Evolutionary conservation across 345 rosid species (phyloP).

Genomic region (Salix udensis): DNA sequence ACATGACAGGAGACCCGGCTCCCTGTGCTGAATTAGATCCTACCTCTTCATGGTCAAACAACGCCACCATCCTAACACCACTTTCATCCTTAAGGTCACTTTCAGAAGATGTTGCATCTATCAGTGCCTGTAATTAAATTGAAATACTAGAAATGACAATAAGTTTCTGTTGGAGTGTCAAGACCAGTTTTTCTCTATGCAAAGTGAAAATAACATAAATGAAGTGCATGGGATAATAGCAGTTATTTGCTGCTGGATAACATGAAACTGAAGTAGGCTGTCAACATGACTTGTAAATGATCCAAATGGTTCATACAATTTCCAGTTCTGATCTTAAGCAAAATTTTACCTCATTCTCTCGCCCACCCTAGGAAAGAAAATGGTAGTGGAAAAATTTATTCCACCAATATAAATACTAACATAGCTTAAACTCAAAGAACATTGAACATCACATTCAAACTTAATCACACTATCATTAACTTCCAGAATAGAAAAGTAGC

Average conservation of each 20-base stretch:
- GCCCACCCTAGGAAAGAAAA: background rate
- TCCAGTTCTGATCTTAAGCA: background rate
- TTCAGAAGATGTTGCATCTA: constrained; percentile 69
- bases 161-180: background rate
- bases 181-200: background rate
- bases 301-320: background rate
- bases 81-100: constrained; percentile 67
- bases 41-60: constrained; percentile 97
- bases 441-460: background rate
- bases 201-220: background rate
- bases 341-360: background rate
- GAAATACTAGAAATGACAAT: background rate
- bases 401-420: background rate
- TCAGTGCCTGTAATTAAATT: constrained; percentile 56
- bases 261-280: background rate
- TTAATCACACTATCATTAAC: background rate
- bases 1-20: constrained; percentile 95
- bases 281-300: background rate
- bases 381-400: background rate
- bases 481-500: background rate
- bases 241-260: background rate
- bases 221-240: background rate
- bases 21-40: constrained; percentile 96
- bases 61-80: constrained; percentile 89
- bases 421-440: background rate